Evolutionary conservation across 768 basidiomycete species (phyloP).

Genomic region (Scleroderma citrinum): DNA sequence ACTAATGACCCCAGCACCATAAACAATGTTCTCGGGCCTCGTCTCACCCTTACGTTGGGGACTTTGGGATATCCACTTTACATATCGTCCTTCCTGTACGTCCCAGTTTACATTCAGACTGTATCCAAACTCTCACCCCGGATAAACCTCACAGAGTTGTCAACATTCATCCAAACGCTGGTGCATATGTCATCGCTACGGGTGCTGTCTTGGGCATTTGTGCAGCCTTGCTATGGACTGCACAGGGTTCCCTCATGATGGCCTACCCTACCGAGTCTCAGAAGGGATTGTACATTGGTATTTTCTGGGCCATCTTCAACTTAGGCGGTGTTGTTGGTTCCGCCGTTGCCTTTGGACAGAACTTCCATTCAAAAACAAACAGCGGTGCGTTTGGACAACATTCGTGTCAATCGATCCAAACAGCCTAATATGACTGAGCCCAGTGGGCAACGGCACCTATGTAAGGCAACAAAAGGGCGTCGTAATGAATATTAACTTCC

Average conservation of each 20-base stretch:
- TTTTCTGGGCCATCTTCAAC: conserved; percentile 73
- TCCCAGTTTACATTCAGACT: not conserved
- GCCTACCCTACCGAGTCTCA: conserved; percentile 51
- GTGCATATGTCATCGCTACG: conserved; percentile 41
- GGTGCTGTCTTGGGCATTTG: conserved; percentile 47
- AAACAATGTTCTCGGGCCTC: conserved; percentile 63
- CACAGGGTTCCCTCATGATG: conserved; percentile 51
- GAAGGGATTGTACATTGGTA: conserved; percentile 44
- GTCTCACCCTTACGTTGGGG: conserved; percentile 44
- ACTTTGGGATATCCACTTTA: conserved; percentile 49
- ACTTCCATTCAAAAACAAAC: conserved; percentile 54
- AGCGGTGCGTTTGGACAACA: not conserved
- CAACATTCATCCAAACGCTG: conserved; percentile 31
- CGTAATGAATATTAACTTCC: not conserved
- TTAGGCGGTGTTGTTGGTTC: conserved; percentile 75
- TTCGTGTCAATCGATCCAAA: not conserved
- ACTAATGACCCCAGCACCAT: conserved; percentile 44
- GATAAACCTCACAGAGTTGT: conserved; percentile 38
- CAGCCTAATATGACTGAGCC: not conserved
- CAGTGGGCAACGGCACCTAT: conserved; percentile 74
- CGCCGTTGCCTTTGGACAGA: conserved; percentile 66
- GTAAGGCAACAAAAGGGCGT: conserved; percentile 32
- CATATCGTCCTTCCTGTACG: conserved; percentile 18
- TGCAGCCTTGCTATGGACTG: conserved; percentile 50
- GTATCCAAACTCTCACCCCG: not conserved